Conservation (phyloP, 208 protist species). For the Leishmania lainsoni region DNA sequence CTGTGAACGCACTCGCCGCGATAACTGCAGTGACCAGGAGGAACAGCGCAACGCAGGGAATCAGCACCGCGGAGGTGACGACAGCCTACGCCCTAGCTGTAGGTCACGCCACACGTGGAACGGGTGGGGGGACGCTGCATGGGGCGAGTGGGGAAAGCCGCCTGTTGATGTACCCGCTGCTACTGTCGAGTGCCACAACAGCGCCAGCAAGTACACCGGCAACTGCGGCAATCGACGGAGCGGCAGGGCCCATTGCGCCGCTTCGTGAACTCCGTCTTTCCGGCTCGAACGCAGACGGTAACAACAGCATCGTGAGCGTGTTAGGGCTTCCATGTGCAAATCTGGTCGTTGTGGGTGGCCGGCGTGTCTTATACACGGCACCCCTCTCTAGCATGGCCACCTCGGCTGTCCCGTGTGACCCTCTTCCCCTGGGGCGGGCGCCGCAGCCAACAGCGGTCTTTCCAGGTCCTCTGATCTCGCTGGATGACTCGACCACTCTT, state of each 20-base stretch:
- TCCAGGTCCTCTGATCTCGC: slow-evolving; percentile 48
- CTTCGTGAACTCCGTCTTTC: slow-evolving; percentile 8
- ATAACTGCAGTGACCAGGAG: not conserved
- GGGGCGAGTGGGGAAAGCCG: not conserved
- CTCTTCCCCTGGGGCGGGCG: not conserved
- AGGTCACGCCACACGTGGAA: slow-evolving; percentile 1
- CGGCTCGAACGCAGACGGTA: not conserved
- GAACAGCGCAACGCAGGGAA: not conserved
- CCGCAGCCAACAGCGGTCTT: slow-evolving; percentile 52
- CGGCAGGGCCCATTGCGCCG: slow-evolving; percentile 4
- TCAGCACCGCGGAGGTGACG: not conserved
- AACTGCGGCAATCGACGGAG: not conserved
- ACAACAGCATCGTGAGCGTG: slow-evolving; percentile 18
- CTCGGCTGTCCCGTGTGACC: slow-evolving; percentile 15
- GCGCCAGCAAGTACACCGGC: not conserved
- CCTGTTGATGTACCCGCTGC: slow-evolving; percentile 10
- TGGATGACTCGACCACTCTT: slow-evolving; percentile 1
- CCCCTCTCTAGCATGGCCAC: slow-evolving; percentile 12
- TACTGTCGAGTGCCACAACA: not conserved
- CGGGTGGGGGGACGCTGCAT: not conserved
- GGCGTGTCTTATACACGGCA: slow-evolving; percentile 17
- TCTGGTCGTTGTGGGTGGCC: slow-evolving; percentile 22
- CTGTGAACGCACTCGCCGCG: slow-evolving; percentile 5
- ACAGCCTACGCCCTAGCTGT: slow-evolving; percentile 13
- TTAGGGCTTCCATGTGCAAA: slow-evolving; percentile 14